Evolutionary conservation across 2,329 filamentous ascomycete genomes (phyloP), one percentile per base, ranked within the genome.

Genomic region (Cladophialophora bantiana): DNA sequence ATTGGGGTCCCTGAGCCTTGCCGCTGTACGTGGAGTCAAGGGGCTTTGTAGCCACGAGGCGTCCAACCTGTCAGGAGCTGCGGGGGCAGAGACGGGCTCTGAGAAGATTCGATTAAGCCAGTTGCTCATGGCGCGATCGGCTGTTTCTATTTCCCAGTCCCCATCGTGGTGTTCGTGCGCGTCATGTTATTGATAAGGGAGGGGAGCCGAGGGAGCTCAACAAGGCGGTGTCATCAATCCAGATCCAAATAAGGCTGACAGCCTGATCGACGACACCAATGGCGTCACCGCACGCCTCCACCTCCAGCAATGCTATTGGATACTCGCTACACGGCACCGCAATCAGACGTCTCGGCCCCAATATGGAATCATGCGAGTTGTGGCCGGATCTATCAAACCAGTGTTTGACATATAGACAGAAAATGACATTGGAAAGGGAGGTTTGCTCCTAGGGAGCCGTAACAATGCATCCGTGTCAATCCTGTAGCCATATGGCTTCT

Each of bases 1-100:
- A 62, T 81, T 80, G 13, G 74, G 77, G 68, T 80, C 78, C 32
- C 38, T 54, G 9, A 60, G 26, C 36, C 58, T 45, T n/a, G 66
- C 48, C 4, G 59, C 36, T 26, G 59, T 56, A 7, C 36, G 45
- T 7, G 63, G 59, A 3, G 59, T 66, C 36, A 61, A 31, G 3
- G 59, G 59, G 2, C 55, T 63, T 31, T 54, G 62, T 5, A 57
- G 62, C 58, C 58, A 65, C 48, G 63, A 52, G 6, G 52, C 42
- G 15, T 55, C 58, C 7, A 31, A n/a, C 9, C 56, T 20, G 32
- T 36, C 62, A 18, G 59, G 38, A 10, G 26, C 36, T 7, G 63
- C 63, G 4, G 63, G 63, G 36, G 63, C 63, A 18, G 63, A 57
- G 45, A 26, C 42, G 10, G 65, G 65, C 50, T 67, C 65, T 1